Conservation (phyloP, 495 filamentous ascomycete species). For the Penicillium coffeae region DNA sequence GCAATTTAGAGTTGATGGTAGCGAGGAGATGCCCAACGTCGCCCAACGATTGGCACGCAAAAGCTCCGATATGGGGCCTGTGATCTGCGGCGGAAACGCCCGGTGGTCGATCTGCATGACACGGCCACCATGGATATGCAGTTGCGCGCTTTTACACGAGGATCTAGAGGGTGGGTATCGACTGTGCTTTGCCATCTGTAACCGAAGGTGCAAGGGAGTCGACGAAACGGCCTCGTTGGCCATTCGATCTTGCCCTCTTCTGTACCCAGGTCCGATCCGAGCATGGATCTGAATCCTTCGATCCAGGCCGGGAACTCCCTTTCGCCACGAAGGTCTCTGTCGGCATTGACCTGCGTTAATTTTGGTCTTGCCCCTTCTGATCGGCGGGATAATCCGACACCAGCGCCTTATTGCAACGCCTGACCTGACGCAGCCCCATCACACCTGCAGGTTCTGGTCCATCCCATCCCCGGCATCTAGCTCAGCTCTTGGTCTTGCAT, state of each 20-base stretch:
- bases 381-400: constrained; percentile 2
- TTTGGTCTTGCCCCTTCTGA: neutral
- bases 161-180: neutral
- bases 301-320: neutral
- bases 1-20: constrained; percentile 25
- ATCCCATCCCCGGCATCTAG: constrained; percentile 1
- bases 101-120: constrained; percentile 30
- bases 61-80: constrained; percentile 28
- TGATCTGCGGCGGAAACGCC: constrained; percentile 42
- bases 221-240: neutral
- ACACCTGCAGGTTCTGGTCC: constrained; percentile 4
- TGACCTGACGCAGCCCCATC: constrained; percentile 15
- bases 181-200: neutral
- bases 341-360: constrained; percentile 4
- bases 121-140: neutral
- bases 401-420: constrained; percentile 8
- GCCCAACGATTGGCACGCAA: constrained; percentile 32
- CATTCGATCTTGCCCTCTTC: constrained; percentile 10
- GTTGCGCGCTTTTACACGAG: constrained; percentile 2
- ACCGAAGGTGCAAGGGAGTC: constrained; percentile 9
- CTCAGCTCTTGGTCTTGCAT: neutral
- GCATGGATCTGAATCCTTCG: constrained; percentile 14
- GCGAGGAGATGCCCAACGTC: constrained; percentile 27
- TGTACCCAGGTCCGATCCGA: constrained; percentile 15
- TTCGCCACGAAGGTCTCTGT: constrained; percentile 1